These are phyloP conservation scores for Cystofilobasidium capitatum DNA, from an alignment of 768 basidiomycete genomes.

Conservation along the genomic window DNA sequence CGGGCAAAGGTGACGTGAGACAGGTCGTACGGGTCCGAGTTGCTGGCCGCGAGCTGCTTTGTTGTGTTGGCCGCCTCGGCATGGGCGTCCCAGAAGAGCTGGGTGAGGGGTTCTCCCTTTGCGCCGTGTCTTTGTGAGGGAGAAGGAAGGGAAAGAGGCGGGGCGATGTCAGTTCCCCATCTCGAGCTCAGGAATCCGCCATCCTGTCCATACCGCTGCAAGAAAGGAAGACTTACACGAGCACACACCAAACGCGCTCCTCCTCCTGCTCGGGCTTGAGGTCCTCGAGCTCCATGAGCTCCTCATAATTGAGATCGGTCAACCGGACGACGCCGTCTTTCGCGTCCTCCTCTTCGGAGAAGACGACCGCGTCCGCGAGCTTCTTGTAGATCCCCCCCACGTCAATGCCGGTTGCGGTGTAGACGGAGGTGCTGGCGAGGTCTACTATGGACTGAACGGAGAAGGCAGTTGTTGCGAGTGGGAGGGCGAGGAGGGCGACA, in stretches of 20 bases:
- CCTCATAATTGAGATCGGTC: constrained; percentile 24
- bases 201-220: too few species aligned
- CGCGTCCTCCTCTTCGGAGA: neutral
- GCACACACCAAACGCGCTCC: constrained; percentile 23
- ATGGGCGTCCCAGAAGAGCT: constrained; percentile 20
- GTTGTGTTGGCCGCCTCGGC: constrained; percentile 12
- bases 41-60: neutral
- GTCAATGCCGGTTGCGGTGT: constrained; percentile 21
- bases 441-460: neutral
- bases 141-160: neutral
- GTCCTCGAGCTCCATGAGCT: constrained; percentile 18
- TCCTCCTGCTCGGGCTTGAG: constrained; percentile 2
- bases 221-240: constrained; percentile 18
- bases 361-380: neutral
- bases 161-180: neutral
- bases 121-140: constrained; percentile 14
- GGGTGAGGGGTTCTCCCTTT: constrained; percentile 14
- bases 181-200: too few species aligned
- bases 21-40: constrained; percentile 17
- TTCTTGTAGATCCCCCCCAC: constrained; percentile 3
- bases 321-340: constrained; percentile 18
- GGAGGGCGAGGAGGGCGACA: neutral
- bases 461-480: neutral
- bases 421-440: neutral
- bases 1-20: constrained; percentile 23